phyloP scores from a whole-genome alignment of 257 asterid species.

The Paraleonurus japonicus region DNA sequence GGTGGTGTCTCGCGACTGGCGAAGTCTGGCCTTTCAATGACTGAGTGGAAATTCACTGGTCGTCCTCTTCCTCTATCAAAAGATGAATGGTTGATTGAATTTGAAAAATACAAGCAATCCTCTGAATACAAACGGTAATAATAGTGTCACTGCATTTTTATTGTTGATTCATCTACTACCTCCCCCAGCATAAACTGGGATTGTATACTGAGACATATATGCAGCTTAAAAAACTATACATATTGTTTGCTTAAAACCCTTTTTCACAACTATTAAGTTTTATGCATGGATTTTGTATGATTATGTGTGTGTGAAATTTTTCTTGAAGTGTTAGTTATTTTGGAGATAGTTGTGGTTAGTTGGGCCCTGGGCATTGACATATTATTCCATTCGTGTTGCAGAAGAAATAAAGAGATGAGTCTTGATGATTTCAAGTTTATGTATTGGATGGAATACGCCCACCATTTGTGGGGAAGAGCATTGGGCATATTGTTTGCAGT shows the following conservation, averaged over 20 bases:
- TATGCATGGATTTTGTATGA: background rate
- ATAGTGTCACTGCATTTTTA: slow-evolving; percentile 13
- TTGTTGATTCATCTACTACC: slow-evolving; percentile 3
- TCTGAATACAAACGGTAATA: slow-evolving; percentile 75
- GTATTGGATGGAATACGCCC: slow-evolving; percentile 97
- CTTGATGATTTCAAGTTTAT: slow-evolving; percentile 80
- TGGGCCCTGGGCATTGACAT: background rate
- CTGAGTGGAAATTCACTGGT: slow-evolving; percentile 89
- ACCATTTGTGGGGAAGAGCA: slow-evolving; percentile 92
- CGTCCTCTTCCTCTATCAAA: slow-evolving; percentile 70
- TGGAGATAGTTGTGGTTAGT: background rate
- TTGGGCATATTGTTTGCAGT: slow-evolving; percentile 77
- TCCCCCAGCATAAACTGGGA: slow-evolving; percentile 1
- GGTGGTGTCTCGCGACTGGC: slow-evolving; percentile 79
- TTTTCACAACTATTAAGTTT: background rate
- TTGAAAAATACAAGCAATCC: slow-evolving; percentile 82
- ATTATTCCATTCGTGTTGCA: slow-evolving; percentile 20
- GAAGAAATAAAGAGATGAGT: slow-evolving; percentile 64
- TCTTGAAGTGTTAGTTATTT: background rate
- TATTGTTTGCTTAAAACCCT: background rate
- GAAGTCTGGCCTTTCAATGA: slow-evolving; percentile 86
- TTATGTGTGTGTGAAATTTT: background rate
- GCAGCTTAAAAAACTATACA: background rate
- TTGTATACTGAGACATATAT: background rate
- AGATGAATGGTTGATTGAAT: slow-evolving; percentile 76